Evolutionary conservation across 805 yeast genomes (phyloP).

Genomic region (Pichia thaimueangensis): DNA sequence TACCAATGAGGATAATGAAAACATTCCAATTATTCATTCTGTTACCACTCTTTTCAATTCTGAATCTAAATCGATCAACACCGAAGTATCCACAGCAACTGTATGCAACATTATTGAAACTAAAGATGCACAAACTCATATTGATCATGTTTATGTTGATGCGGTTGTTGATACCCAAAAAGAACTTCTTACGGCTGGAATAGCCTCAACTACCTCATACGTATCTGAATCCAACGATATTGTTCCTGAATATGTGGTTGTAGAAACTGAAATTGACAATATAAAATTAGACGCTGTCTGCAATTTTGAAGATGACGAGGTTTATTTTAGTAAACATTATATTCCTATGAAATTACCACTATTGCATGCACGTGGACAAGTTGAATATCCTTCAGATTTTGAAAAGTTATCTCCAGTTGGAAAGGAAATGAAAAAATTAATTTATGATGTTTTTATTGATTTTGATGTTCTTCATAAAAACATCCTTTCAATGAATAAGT

Average conservation of each 20-base stretch:
- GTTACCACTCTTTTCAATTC: neutral
- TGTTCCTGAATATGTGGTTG: conserved; percentile 3
- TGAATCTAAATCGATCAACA: neutral
- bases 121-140: neutral
- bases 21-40: neutral
- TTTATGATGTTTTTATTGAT: conserved; percentile 28
- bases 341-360: conserved; percentile 22
- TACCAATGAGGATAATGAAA: neutral
- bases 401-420: conserved; percentile 14
- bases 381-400: conserved; percentile 20
- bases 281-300: neutral
- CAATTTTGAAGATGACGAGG: conserved; percentile 23
- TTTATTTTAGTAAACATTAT: conserved; percentile 18
- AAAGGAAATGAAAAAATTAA: conserved; percentile 23
- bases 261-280: conserved; percentile 4
- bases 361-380: conserved; percentile 17
- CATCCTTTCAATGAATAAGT: conserved; percentile 15
- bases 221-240: neutral
- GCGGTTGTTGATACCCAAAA: neutral
- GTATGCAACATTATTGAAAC: neutral
- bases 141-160: neutral
- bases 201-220: neutral
- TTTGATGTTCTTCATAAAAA: conserved; percentile 23
- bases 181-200: neutral
- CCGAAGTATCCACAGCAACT: neutral